These are phyloP conservation scores for Russula dissimulans DNA, from an alignment of 768 basidiomycete species.

Conservation along the genomic window DNA sequence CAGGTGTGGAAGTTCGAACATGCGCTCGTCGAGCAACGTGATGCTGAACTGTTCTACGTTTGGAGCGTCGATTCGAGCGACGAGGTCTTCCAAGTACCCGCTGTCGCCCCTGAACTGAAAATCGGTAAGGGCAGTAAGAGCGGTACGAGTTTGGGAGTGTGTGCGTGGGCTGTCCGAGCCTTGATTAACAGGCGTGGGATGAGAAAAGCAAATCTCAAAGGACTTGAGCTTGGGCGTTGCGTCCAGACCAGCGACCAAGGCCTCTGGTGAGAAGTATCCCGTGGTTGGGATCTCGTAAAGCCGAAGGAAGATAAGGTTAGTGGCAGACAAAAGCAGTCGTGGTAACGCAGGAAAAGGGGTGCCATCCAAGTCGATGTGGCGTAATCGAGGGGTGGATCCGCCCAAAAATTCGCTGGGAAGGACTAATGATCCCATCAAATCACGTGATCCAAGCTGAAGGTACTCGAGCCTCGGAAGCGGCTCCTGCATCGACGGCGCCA, in stretches of 20 bases:
- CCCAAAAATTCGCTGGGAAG: conserved; percentile 7
- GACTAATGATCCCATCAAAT: neutral
- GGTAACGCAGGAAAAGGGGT: conserved; percentile 8
- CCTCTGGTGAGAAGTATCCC: conserved; percentile 6
- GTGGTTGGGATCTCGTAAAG: conserved; percentile 1
- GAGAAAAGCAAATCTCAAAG: neutral
- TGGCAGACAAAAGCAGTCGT: neutral
- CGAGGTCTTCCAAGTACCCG: conserved; percentile 5
- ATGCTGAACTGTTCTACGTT: neutral
- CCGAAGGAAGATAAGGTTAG: conserved; percentile 4
- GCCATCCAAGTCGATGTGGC: neutral
- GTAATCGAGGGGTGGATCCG: neutral
- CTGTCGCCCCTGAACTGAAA: conserved; percentile 7
- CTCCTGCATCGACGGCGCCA: neutral
- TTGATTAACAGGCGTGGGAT: neutral
- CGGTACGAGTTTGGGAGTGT: neutral
- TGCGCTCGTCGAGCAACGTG: neutral
- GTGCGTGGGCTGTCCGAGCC: neutral
- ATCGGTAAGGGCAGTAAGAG: neutral
- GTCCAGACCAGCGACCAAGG: conserved; percentile 1
- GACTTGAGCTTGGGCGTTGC: neutral
- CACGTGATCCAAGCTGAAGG: conserved; percentile 1
- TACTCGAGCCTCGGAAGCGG: neutral
- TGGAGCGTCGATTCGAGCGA: conserved; percentile 2
- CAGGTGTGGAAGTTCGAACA: neutral